Base-by-base conservation (phyloP, 2,329 filamentous ascomycete genomes). In the Emydomyces testavorans region DNA sequence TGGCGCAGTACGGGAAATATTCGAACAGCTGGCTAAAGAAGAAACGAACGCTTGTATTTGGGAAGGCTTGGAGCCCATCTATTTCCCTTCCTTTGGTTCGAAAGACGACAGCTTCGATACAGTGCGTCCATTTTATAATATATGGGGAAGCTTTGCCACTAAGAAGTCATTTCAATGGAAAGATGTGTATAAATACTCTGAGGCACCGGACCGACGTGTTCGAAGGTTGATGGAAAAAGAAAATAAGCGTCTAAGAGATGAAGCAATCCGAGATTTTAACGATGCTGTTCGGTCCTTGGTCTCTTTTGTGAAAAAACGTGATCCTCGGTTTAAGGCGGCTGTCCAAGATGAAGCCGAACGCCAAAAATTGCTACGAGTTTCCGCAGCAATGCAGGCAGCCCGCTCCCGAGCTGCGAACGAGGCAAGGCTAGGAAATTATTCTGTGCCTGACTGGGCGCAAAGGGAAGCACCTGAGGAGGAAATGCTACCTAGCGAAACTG, bases 201-300 rank as follows among this genome's bases (percentile, higher is more conserved):
- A 95, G 57, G 90, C 88, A 1, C 87, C 88, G 1, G 90, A 98
- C 65, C 80, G 92, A 43, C 78, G 83, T 31, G 74, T 86, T 13
- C 80, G 90, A 44, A 78, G 92, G 26, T 60, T 86, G 32, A 94
- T 96, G 81, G 92, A 96, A 62, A 95, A 94, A 65, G 90, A 95
- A 62, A 98, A 98, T 64, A 85, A 81, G 57, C 84, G 83, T 54
- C 67, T 83, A 20, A 78, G 92, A 45, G 89, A 95, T 16, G 84
- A 90, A 46, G 87, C 80, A 2, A 78, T 84, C 8, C 78, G 83
- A 48, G 85, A 94, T 55, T 96, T 94, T 69, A 96, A 95, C 65
- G 88, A 94, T 52, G 84, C 88, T 2, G 87, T 98, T 24, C 73
- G 86, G 49, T 85, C 87, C 5, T 74, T 98, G 10, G 83, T 96